Evolutionary conservation across 345 rosid species (phyloP), one percentile per base, ranked within the genome.

Genomic region (Stellera chamaejasme): DNA sequence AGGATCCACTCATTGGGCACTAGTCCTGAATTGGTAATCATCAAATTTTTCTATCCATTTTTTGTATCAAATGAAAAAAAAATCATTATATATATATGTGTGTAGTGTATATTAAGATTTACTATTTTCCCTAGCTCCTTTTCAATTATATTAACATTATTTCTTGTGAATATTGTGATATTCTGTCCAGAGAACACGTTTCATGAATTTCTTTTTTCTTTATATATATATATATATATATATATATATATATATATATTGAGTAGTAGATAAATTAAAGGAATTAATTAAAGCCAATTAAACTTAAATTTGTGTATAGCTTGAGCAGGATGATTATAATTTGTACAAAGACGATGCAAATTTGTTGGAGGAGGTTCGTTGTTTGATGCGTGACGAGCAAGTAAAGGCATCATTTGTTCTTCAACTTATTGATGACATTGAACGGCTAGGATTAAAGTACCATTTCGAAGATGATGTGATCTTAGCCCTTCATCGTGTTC

Each of bases 1-100:
- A 45, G 45, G 43, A 19, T 58, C 11, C 45, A 58, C n/a, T 58
- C 61, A n/a, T 28, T 58, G 12, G 47, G 28, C 14, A 45, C 27
- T 27, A 43, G 47, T 1, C 52, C 26, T 7, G n/a, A 19, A 32
- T n/a, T 50, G 25, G 15, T 50, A 32, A 5, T 5, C 0, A 32
- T 1, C 39, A 5, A 19, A 19, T 19, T 19, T 19, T 19, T n/a
- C n/a, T n/a, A n/a, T n/a, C n/a, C n/a, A n/a, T n/a, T n/a, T n/a
- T n/a, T n/a, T n/a, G n/a, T n/a, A n/a, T n/a, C n/a, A n/a, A n/a
- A n/a, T n/a, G n/a, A n/a, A n/a, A n/a, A n/a, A n/a, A n/a, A n/a
- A n/a, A n/a, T n/a, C n/a, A n/a, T n/a, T n/a, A n/a, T n/a, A n/a
- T n/a, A n/a, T n/a, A n/a, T n/a, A n/a, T n/a, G n/a, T n/a, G n/a